Conservation (phyloP, 257 asterid genomes). For the Nicotiana tomentosiformis region DNA sequence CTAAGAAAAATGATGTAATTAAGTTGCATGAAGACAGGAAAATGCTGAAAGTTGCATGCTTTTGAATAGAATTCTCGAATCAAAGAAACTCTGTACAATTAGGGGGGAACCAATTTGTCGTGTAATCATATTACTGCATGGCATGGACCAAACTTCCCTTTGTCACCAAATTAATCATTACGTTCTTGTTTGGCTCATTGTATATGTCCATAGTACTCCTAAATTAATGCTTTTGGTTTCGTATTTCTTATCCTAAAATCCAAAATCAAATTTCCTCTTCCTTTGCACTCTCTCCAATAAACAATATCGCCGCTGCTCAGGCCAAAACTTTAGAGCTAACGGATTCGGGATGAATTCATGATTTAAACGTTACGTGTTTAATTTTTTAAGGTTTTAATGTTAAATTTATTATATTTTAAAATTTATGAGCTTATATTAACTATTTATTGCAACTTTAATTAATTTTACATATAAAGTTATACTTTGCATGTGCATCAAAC, state of each 20-base stretch:
- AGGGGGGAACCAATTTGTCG: slow-evolving; percentile 8
- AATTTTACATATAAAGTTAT: too few relatives aligned
- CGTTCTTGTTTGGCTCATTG: neutral
- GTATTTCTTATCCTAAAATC: neutral
- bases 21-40: neutral
- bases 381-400: too few relatives aligned
- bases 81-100: neutral
- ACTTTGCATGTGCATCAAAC: too few relatives aligned
- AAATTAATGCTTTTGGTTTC: neutral
- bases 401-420: too few relatives aligned
- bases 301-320: too few relatives aligned
- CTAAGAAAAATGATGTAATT: neutral
- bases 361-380: too few relatives aligned
- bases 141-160: neutral
- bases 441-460: too few relatives aligned
- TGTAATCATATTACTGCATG: slow-evolving; percentile 11
- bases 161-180: slow-evolving; percentile 2
- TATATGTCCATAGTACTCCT: neutral
- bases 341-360: too few relatives aligned
- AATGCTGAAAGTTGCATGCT: neutral
- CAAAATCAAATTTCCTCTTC: too few relatives aligned
- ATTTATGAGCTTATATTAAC: too few relatives aligned
- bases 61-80: neutral
- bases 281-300: too few relatives aligned
- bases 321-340: too few relatives aligned